Evolutionary conservation across 805 yeast species (phyloP).

Genomic region (Saturnispora galanensis): DNA sequence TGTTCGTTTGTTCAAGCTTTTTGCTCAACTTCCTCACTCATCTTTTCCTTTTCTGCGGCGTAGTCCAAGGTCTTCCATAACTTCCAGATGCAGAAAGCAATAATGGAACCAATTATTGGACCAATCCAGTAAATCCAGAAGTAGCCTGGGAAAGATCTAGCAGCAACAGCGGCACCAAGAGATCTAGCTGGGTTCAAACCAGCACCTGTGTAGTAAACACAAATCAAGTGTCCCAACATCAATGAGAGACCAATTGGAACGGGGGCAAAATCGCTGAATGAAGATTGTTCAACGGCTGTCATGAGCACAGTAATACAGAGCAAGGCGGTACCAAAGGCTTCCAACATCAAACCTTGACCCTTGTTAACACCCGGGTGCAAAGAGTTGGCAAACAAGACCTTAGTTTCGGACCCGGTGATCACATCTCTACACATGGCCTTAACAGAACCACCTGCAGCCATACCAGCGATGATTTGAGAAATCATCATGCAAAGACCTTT

Average conservation of each 20-base stretch:
- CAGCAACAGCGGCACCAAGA: slow-evolving; percentile 63
- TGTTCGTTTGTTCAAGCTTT: neutral
- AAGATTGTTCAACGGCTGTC: slow-evolving; percentile 75
- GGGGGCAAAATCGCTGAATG: slow-evolving; percentile 71
- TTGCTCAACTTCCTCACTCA: neutral
- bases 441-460: slow-evolving; percentile 89
- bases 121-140: slow-evolving; percentile 95
- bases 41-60: neutral
- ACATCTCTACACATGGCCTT: slow-evolving; percentile 40
- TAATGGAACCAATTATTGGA: slow-evolving; percentile 59
- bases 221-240: slow-evolving; percentile 71
- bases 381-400: slow-evolving; percentile 55
- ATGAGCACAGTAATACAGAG: slow-evolving; percentile 70
- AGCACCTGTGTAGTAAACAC: slow-evolving; percentile 81
- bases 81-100: slow-evolving; percentile 63
- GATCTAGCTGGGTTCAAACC: slow-evolving; percentile 89
- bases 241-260: slow-evolving; percentile 74
- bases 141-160: slow-evolving; percentile 62
- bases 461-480: slow-evolving; percentile 73
- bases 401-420: slow-evolving; percentile 53
- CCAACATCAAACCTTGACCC: slow-evolving; percentile 70
- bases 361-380: slow-evolving; percentile 65
- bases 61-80: slow-evolving; percentile 36
- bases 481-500: slow-evolving; percentile 58
- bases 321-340: slow-evolving; percentile 68